Base-by-base conservation (phyloP, 495 filamentous ascomycete genomes). In the Halenospora varia region DNA sequence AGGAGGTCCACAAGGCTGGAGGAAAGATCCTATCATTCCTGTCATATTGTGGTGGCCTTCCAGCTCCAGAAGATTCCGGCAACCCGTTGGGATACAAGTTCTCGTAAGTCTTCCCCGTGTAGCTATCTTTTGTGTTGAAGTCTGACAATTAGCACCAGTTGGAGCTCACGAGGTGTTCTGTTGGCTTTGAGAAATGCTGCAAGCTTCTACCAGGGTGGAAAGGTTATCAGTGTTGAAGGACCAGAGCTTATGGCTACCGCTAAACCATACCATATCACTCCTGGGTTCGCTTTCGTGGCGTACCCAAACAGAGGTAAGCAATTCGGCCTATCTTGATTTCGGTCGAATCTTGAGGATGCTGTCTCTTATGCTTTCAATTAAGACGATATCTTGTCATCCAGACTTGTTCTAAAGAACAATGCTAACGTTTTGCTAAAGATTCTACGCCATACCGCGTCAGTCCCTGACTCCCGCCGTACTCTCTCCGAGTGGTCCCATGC, bases 11-110 rank as follows among this genome's bases (percentile, higher is more conserved):
- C 25, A 41, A 53, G 42, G 88, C 80, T 17, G 93, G 92, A 50
- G 94, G 93, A 66, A 94, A 93, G 79, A 84, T 98, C 72, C 75
- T 80, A 19, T 79, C 78, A 35, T 97, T 97, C 80, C 68, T 88
- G 23, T 89, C 84, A 18, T 97, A 89, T 79, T 97, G 95, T 61
- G 91, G 94, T 66, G 94, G 93, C 56, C 80, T 93, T 0, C 88
- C 88, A 10, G 85, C 89, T 2, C 89, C 90, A 25, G 92, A 96
- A 71, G 77, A 78, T 72, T 90, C 88, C 10, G 87, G 86, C 70
- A 97, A 97, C 76, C 93, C 94, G 24, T 78, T 96, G 20, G 93
- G 94, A 40, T 98, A 96, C 81, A 96, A 97, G 75, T 97, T 96
- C 81, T 89, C 86, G 15, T 93, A 35, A 88, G 87, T 87, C 82